phyloP scores from a whole-genome alignment of 768 basidiomycete species.

The Pulveroboletus sp. region DNA sequence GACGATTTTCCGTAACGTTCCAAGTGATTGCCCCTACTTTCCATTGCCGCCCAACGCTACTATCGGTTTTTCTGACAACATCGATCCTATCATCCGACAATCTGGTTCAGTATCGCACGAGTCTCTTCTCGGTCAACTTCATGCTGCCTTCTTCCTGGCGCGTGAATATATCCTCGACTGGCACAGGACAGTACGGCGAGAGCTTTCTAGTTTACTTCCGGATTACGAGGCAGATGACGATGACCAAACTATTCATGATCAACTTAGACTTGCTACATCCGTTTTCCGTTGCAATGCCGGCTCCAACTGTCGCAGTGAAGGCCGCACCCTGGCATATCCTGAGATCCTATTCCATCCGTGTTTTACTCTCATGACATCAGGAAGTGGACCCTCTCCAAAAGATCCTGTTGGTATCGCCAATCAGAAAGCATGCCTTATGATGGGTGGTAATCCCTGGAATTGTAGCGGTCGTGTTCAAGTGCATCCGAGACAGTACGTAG shows the following conservation, averaged over 20 bases:
- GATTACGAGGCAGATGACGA: slow-evolving; percentile 15
- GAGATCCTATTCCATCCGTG: slow-evolving; percentile 29
- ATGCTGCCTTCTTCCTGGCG: slow-evolving; percentile 13
- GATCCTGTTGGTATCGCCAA: slow-evolving; percentile 21
- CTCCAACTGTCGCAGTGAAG: slow-evolving; percentile 12
- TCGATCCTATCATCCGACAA: slow-evolving; percentile 28
- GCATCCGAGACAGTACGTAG: slow-evolving; percentile 16
- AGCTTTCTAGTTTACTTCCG: slow-evolving; percentile 27
- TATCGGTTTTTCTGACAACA: slow-evolving; percentile 19
- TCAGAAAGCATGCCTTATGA: slow-evolving; percentile 21
- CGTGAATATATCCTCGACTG: slow-evolving; percentile 22
- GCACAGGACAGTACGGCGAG: slow-evolving; percentile 25
- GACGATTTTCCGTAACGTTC: slow-evolving; percentile 10
- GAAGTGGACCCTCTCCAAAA: slow-evolving; percentile 9
- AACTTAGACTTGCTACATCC: slow-evolving; percentile 28
- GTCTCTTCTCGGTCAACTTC: slow-evolving; percentile 16
- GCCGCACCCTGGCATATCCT: slow-evolving; percentile 19
- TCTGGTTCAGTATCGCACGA: slow-evolving; percentile 3
- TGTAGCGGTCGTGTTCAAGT: slow-evolving; percentile 18
- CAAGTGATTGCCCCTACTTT: slow-evolving; percentile 17
- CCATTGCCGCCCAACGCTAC: slow-evolving; percentile 28
- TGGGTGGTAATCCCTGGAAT: slow-evolving; percentile 25
- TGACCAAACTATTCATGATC: slow-evolving; percentile 15
- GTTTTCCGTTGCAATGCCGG: slow-evolving; percentile 22
- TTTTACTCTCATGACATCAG: slow-evolving; percentile 14